These are phyloP conservation scores for Durio zibethinus DNA, from an alignment of 345 rosid species.

Conservation along the genomic window DNA sequence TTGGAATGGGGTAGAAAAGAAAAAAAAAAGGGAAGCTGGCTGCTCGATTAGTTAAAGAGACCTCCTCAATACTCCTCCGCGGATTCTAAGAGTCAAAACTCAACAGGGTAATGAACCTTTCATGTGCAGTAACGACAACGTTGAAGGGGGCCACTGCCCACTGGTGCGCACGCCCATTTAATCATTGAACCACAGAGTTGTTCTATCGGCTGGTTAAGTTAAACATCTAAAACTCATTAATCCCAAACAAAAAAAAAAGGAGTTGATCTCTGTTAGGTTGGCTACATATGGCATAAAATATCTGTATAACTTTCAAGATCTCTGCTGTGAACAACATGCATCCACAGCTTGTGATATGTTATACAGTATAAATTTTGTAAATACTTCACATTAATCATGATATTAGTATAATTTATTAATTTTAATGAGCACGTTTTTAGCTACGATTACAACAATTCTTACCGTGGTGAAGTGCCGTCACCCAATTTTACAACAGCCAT, in stretches of 20 bases:
- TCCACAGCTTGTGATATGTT: no score
- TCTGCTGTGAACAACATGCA: no score
- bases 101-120: neutral
- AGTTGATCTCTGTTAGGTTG: neutral
- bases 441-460: no score
- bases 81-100: conserved; percentile 41
- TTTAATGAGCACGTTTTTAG: no score
- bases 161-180: neutral
- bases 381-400: neutral
- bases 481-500: no score
- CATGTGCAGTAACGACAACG: neutral
- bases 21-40: conserved; percentile 32
- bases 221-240: neutral
- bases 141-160: neutral
- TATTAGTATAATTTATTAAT: no score
- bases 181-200: neutral
- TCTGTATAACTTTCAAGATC: no score
- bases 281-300: no score
- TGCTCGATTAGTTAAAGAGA: conserved; percentile 47
- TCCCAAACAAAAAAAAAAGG: neutral
- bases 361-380: neutral
- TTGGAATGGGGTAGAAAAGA: neutral
- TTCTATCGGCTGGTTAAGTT: neutral
- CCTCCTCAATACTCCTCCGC: conserved; percentile 19
- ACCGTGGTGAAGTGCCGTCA: no score